Base-by-base conservation (phyloP, 225 moss, liverwort and hornwort genomes). In the Sphagnum contortum region DNA sequence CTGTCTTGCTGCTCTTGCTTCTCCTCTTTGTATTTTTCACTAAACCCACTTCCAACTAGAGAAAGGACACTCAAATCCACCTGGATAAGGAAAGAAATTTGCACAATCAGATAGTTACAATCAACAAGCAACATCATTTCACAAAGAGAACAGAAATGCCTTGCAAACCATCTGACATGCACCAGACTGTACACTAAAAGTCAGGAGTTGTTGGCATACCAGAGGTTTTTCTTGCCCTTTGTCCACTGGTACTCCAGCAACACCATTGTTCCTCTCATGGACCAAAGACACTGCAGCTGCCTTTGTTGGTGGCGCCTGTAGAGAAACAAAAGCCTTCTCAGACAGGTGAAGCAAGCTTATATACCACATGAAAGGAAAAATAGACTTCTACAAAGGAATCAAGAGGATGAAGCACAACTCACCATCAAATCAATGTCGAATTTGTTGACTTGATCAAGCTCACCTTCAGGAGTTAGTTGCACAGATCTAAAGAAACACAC, bases 341-440 rank as follows among this genome's bases (percentile, higher is more conserved):
- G 29, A 29, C 29, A 29, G 0, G 29, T 29, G 29, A 29, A 29
- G 29, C 29, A 29, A 29, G 29, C 29, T 0, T 29, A 29, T 29
- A 29, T 29, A 1, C 29, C 29, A 29, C 29, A 29, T 29, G 29
- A 29, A 29, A 29, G 29, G 29, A 29, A 29, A 29, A 29, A 29
- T 29, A 29, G 29, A 29, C 29, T 29, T 29, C 29, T 29, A 29
- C 29, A 29, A 10, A 3, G 47, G 29, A 29, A 29, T 0, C 29
- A 29, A 29, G 29, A 29, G 29, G 29, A 29, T 29, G 29, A 29
- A 29, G 29, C 29, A 29, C 47, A 45, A 64, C 82, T 2, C 75
- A 94, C 93, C 93, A 88, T 90, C 64, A 94, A 71, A 57, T 94
- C 84, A 56, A 94, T 88, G 47, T 80, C 83, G 11, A 80, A 70